Base-by-base conservation (phyloP, 192 early-diverging fungal genomes). In the Gaertneriomyces sp. region DNA sequence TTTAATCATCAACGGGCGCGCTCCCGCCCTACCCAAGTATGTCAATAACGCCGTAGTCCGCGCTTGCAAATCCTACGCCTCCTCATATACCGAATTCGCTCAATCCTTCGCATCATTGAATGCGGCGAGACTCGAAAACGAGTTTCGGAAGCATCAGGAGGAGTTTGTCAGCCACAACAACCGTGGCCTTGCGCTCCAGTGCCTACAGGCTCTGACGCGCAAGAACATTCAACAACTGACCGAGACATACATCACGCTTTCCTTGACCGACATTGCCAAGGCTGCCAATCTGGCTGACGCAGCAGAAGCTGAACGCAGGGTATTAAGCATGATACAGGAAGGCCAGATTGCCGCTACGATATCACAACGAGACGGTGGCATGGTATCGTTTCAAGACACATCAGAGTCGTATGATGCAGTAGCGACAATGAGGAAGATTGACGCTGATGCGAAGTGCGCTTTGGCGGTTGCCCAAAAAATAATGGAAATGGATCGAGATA, bases 181-280 rank as follows among this genome's bases (percentile, higher is more conserved):
- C 69, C 60, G 77, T 41, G 91, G 91, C 17, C 73, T 92, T 38
- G 86, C 72, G 11, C 63, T 70, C 16, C 87, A 88, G 53, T 82
- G 78, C 58, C 20, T 78, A 16, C 50, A 56, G 14, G 60, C 74
- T 4, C 72, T 86, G 0, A 70, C 72, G 19, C 79, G 77, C 19
- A 74, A 76, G 40, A 88, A 77, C 42, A 88, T 92, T 45, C 86
- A 89, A 61, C 76, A 84, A 46, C 71, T 92, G 57, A 91, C 91
- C 1, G 72, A 89, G 55, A 90, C 90, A 10, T 90, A 93, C 58
- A 56, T 91, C 42, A 92, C 89, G 16, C 73, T 93, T n/a, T 85
- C 81, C 6, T 66, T 93, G 41, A 53, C 64, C 20, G 87, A 91
- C 57, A 91, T 93, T 65, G 85, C 84, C 6, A 74, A 82, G 43